Base-by-base conservation (phyloP, 805 yeast species). In the Saccharomycopsis oosterbeekiorum region DNA sequence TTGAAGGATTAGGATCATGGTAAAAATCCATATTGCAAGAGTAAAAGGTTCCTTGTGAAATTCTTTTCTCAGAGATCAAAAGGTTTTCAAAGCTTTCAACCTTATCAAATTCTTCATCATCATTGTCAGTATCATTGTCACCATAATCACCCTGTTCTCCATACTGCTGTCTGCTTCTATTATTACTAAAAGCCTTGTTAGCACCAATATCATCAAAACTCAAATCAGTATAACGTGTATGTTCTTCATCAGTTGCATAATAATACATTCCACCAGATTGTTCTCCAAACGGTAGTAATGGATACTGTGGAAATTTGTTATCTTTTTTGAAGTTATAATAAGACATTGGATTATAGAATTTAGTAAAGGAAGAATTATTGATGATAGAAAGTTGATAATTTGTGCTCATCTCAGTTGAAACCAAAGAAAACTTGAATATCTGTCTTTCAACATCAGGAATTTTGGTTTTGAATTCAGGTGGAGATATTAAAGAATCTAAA, bases 381-480 rank as follows among this genome's bases (percentile, higher is more conserved):
- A 67, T 66, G n/a, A 69, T 58, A 50, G 62, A 70, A 8, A 68
- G 64, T 53, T 68, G 71, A 19, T 69, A 73, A 51, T 75, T 74
- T 19, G 75, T 67, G 4, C 78, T 66, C 14, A 76, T 78, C 58
- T 76, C 78, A 60, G 79, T 78, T 60, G 76, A 68, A 3, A 75
- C 71, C 42, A 81, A 67, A 43, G 79, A 81, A 68, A 80, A 80
- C 65, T 73, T 78, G 68, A 73, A 78, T 26, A 73, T 65, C n/a
- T 82, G 83, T 47, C 80, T 67, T 36, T 73, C 68, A 10, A 80
- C 70, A 34, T 78, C 80, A 2, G 84, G 82, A 0, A 80, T 76
- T 6, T 75, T 67, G 55, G 69, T 70, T 54, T 72, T 70, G 42
- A 83, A 67, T 63, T 80, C 83, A 2, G 82, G 82, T 6, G 83